phyloP scores from a whole-genome alignment of 306 rosid genomes.

The Alnus rubra region DNA sequence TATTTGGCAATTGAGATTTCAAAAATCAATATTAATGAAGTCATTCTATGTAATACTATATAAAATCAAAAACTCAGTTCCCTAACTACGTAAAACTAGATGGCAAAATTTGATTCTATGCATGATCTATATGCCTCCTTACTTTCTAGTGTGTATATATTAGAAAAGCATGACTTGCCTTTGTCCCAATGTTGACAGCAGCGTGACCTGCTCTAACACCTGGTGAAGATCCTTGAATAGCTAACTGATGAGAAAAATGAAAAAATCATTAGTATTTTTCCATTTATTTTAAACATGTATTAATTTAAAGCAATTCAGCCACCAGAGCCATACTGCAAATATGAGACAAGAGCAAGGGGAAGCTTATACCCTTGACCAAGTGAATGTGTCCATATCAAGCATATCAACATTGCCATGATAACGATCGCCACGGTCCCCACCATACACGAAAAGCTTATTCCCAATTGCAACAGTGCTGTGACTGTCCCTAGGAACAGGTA shows the following conservation, averaged over 20 bases:
- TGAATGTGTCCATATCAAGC: conserved; percentile 78
- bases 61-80: not conserved
- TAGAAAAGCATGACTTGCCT: conserved; percentile 49
- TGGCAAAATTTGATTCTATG: not conserved
- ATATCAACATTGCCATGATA: conserved; percentile 74
- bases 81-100: not conserved
- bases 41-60: too few species aligned
- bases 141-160: not conserved
- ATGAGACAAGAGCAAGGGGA: conserved; percentile 3
- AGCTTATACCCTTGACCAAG: conserved; percentile 78
- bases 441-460: conserved; percentile 77
- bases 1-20: not conserved
- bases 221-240: conserved; percentile 84
- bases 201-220: conserved; percentile 96
- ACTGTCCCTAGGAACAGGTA: conserved; percentile 93
- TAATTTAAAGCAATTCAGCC: not conserved
- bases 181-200: conserved; percentile 70
- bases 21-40: not conserved
- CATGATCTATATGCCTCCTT: not conserved
- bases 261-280: conserved; percentile 12
- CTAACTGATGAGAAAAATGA: conserved; percentile 52
- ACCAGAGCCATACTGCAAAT: not conserved
- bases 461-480: conserved; percentile 74
- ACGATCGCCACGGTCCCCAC: conserved; percentile 90
- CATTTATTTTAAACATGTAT: not conserved